Evolutionary conservation across 169 alveolate species (phyloP).

Genomic region (Cyclospora cayetanensis): DNA sequence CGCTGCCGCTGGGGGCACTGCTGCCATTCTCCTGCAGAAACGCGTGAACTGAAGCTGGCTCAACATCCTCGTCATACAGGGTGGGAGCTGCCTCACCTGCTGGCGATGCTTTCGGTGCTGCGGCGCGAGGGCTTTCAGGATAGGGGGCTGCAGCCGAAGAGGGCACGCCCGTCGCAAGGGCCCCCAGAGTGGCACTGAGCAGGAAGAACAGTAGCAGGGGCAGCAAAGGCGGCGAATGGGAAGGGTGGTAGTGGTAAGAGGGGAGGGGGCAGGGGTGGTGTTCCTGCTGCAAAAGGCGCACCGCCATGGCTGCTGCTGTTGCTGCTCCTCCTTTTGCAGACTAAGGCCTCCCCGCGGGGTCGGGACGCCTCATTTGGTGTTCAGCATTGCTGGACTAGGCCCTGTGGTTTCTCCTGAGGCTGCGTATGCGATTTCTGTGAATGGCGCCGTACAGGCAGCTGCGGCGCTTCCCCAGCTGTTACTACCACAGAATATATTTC

Average conservation of each 20-base stretch:
- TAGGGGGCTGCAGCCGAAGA: neutral
- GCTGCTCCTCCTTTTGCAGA: neutral
- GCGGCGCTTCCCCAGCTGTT: neutral
- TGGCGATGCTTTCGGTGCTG: neutral
- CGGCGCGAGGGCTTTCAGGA: no score
- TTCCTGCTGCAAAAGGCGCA: neutral
- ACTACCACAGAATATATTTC: neutral
- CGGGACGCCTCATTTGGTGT: neutral
- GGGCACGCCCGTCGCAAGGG: neutral
- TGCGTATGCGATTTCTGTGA: neutral
- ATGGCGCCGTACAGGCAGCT: neutral
- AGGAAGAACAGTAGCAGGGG: constrained; percentile 33
- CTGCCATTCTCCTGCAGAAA: constrained; percentile 11
- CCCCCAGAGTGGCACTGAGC: neutral
- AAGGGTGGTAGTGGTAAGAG: neutral
- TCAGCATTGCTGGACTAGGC: neutral
- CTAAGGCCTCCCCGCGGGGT: neutral
- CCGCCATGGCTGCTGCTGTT: neutral
- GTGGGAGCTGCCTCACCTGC: neutral
- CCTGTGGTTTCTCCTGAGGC: neutral
- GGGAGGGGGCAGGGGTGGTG: neutral
- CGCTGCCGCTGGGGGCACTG: constrained; percentile 16
- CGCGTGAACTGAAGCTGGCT: neutral
- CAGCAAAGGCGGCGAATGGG: neutral
- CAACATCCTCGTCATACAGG: neutral